Percentiles rank a stretch among this genome's conserved stretches.
Conservation (phyloP, 139 green algal species). For the Coelastrella sp. region DNA sequence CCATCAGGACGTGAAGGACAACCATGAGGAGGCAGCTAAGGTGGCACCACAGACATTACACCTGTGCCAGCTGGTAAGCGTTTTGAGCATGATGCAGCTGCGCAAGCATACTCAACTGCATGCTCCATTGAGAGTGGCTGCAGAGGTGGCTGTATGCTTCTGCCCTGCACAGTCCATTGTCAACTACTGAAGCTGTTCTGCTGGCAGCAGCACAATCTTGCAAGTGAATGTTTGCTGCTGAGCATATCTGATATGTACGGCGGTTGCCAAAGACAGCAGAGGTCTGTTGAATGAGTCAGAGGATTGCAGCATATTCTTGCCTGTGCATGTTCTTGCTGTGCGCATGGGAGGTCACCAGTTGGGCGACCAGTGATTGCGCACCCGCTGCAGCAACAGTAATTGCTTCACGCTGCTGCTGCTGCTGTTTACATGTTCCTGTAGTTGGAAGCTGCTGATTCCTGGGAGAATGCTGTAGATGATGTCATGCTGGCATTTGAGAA, state of each 20-base stretch:
- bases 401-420: background rate
- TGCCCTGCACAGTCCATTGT: background rate
- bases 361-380: no score
- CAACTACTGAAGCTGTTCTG: background rate
- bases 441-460: conserved; percentile 69
- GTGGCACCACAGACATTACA: conserved; percentile 80
- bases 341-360: no score
- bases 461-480: conserved; percentile 79
- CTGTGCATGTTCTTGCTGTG: background rate
- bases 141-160: background rate
- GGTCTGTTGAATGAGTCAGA: no score
- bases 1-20: conserved; percentile 87
- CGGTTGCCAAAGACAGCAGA: no score
- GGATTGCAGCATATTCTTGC: no score
- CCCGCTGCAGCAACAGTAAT: background rate
- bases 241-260: no score
- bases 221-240: no score
- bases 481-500: conserved; percentile 72
- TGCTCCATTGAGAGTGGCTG: background rate
- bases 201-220: no score
- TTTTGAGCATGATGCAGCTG: background rate
- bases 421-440: conserved; percentile 21
- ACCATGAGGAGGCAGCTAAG: conserved; percentile 80
- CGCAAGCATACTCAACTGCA: background rate
- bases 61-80: conserved; percentile 79